Evolutionary conservation across 2,329 filamentous ascomycete species (phyloP).

Genomic region (Botrytis tulipae): DNA sequence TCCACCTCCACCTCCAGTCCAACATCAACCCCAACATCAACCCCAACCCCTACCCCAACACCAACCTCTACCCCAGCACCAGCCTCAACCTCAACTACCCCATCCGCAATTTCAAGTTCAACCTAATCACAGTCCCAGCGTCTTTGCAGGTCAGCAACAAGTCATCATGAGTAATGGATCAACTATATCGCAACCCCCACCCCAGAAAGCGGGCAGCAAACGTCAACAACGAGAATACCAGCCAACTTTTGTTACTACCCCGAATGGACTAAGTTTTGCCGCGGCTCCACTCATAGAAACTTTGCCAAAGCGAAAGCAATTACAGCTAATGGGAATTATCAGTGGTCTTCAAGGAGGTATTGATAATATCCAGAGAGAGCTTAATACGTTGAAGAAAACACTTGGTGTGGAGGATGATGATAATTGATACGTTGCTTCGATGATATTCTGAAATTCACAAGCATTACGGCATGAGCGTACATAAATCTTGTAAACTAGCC

Average conservation of each 20-base stretch:
- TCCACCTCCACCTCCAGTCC: background rate
- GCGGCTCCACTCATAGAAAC: conserved; percentile 35
- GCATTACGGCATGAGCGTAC: background rate
- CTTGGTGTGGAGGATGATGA: conserved; percentile 38
- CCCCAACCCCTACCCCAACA: background rate
- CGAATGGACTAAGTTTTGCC: conserved; percentile 1
- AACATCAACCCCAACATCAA: background rate
- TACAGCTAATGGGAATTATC: conserved; percentile 37
- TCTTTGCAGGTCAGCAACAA: conserved; percentile 16
- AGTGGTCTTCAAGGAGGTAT: conserved; percentile 38
- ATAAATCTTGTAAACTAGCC: conserved; percentile 4
- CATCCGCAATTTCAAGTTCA: conserved; percentile 9
- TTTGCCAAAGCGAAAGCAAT: conserved; percentile 37
- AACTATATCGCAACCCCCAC: background rate
- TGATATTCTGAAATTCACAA: background rate
- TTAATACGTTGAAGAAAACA: conserved; percentile 35
- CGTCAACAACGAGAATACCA: conserved; percentile 10
- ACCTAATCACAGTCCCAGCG: background rate
- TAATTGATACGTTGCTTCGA: conserved; percentile 14
- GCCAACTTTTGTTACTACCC: conserved; percentile 7
- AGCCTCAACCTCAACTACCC: background rate
- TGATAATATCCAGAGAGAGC: conserved; percentile 36
- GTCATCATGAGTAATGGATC: conserved; percentile 13
- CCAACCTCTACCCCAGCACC: background rate
- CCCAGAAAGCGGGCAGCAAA: background rate